phyloP scores from a whole-genome alignment of 352 stramenopile genomes.

The Pythium aphanidermatum region DNA sequence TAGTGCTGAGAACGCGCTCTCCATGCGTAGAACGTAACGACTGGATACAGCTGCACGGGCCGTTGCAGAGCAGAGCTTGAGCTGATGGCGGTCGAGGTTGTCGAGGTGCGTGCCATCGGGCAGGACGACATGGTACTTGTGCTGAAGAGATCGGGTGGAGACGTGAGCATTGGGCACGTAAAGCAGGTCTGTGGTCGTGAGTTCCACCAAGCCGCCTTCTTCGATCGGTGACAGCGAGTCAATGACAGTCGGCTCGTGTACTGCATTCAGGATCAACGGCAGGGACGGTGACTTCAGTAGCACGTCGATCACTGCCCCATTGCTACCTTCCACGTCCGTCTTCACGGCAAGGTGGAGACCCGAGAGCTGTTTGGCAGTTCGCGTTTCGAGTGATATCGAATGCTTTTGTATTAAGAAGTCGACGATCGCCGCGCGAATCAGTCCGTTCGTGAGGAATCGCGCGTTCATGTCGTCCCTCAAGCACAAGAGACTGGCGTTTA shows the following conservation, averaged over 20 bases:
- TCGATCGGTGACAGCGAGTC: conserved; percentile 32
- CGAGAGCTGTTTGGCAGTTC: conserved; percentile 20
- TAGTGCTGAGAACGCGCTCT: conserved; percentile 44
- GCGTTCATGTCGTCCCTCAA: conserved; percentile 44
- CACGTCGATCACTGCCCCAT: conserved; percentile 40
- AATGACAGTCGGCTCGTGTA: conserved; percentile 52
- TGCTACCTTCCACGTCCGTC: conserved; percentile 39
- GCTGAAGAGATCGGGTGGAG: conserved; percentile 33
- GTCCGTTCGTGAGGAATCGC: conserved; percentile 32
- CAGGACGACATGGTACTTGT: conserved; percentile 56
- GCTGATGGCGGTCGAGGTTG: conserved; percentile 29
- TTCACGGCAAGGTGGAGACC: conserved; percentile 20
- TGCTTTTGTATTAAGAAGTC: conserved; percentile 26
- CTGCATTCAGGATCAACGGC: conserved; percentile 32
- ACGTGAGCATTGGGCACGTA: conserved; percentile 30
- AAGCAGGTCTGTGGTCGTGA: conserved; percentile 14
- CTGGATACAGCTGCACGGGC: not conserved
- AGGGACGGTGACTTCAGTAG: conserved; percentile 22
- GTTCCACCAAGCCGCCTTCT: conserved; percentile 21
- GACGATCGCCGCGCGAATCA: conserved; percentile 33
- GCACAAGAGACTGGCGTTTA: conserved; percentile 23
- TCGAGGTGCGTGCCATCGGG: conserved; percentile 35
- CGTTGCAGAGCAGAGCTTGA: conserved; percentile 15
- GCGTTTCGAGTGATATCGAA: conserved; percentile 25
- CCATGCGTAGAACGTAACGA: conserved; percentile 43